These are phyloP conservation scores for Aureobasidium leucospermi DNA, from an alignment of 2,329 filamentous ascomycete genomes.

Conservation along the genomic window DNA sequence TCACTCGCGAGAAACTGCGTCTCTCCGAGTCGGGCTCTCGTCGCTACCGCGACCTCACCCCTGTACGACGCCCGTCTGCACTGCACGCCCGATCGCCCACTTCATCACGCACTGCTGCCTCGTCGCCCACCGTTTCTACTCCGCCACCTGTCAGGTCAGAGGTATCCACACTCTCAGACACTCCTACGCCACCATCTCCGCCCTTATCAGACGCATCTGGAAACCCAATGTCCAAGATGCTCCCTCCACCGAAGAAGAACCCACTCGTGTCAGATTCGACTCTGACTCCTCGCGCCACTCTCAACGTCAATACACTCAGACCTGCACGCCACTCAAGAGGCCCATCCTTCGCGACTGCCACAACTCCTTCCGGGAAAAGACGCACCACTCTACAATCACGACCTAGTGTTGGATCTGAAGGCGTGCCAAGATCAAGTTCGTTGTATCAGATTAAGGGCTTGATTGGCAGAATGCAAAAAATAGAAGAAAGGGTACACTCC, in stretches of 20 bases:
- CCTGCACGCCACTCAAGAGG: constrained; percentile 46
- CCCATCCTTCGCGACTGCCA: constrained; percentile 44
- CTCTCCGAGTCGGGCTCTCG: constrained; percentile 46
- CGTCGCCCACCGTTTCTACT: constrained; percentile 83
- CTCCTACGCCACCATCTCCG: constrained; percentile 83
- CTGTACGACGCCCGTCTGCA: constrained; percentile 19
- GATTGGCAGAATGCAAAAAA: constrained; percentile 93
- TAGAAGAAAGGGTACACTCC: constrained; percentile 87
- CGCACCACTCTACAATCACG: constrained; percentile 39
- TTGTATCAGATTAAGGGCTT: constrained; percentile 88
- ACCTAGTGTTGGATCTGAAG: constrained; percentile 22
- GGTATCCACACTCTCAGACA: constrained; percentile 53
- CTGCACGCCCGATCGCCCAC: constrained; percentile 53
- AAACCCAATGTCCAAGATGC: constrained; percentile 38
- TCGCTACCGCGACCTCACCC: constrained; percentile 1
- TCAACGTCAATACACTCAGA: constrained; percentile 33
- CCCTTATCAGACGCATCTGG: constrained; percentile 82
- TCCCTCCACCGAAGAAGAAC: constrained; percentile 30
- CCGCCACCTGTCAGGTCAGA: constrained; percentile 65
- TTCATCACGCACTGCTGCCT: constrained; percentile 70
- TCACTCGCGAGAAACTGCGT: constrained; percentile 87
- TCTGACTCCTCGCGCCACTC: constrained; percentile 46
- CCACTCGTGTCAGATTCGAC: constrained; percentile 46
- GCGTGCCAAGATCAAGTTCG: constrained; percentile 58
- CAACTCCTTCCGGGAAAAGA: constrained; percentile 35